Conservation (phyloP, 306 rosid genomes). For the Vicia villosa region DNA sequence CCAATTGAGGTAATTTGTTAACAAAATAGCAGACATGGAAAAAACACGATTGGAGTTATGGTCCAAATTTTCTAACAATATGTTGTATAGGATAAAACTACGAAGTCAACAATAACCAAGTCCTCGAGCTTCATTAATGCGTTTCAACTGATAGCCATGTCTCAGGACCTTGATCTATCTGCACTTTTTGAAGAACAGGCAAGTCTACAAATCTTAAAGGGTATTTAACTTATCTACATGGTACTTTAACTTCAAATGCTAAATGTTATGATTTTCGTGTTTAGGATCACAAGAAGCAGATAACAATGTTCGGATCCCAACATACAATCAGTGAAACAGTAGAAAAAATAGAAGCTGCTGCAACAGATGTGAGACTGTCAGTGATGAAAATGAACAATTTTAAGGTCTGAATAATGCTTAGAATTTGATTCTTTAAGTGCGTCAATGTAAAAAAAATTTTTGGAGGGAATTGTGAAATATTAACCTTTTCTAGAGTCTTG, state of each 20-base stretch:
- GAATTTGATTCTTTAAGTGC: background rate
- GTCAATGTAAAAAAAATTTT: background rate
- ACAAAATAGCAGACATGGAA: background rate
- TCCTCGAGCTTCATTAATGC: constrained; percentile 86
- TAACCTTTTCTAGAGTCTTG: constrained; percentile 4
- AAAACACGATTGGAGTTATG: constrained; percentile 2
- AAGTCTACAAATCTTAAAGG: constrained; percentile 33
- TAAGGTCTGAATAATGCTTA: constrained; percentile 42
- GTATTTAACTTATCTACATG: background rate
- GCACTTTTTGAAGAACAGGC: constrained; percentile 83
- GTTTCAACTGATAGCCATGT: constrained; percentile 80
- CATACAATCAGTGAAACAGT: constrained; percentile 64
- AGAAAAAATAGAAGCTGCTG: constrained; percentile 81
- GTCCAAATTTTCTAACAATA: constrained; percentile 12
- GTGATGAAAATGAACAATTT: constrained; percentile 58
- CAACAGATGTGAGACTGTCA: constrained; percentile 57
- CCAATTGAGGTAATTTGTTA: constrained; percentile 57
- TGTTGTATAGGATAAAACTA: constrained; percentile 50
- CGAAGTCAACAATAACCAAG: constrained; percentile 45
- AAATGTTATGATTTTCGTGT: constrained; percentile 29
- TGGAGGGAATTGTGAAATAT: background rate
- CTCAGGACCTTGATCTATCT: constrained; percentile 80
- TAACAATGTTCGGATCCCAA: constrained; percentile 61
- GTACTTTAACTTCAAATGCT: constrained; percentile 12
- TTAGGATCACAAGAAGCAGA: constrained; percentile 58